Evolutionary conservation across 164 flowering plant species (phyloP).

Genomic region (Cinnamomum micranthum): DNA sequence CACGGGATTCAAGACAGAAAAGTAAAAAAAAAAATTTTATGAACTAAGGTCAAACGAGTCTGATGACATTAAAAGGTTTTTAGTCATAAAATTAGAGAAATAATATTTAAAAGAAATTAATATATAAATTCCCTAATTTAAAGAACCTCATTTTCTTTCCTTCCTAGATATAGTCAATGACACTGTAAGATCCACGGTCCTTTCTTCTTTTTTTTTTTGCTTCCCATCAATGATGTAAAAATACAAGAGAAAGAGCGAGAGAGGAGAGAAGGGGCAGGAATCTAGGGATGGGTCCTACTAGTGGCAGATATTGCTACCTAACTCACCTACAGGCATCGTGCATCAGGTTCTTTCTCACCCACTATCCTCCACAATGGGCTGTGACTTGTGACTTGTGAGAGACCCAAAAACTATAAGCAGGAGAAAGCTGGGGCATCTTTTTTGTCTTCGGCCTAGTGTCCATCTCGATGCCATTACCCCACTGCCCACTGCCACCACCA

Average conservation of each 20-base stretch:
- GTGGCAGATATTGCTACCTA: conserved; percentile 34
- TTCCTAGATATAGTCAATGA: no score
- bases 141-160: no score
- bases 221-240: background rate
- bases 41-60: no score
- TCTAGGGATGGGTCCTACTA: conserved; percentile 30
- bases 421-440: conserved; percentile 19
- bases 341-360: conserved; percentile 20
- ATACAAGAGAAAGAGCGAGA: background rate
- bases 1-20: fast-evolving
- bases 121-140: no score
- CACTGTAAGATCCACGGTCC: no score
- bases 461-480: conserved; percentile 12
- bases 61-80: no score
- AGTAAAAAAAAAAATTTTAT: no score
- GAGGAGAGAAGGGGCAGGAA: conserved; percentile 22
- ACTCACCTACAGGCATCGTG: conserved; percentile 38
- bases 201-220: no score
- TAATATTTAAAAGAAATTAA: no score
- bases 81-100: no score
- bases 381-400: background rate
- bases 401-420: conserved; percentile 11
- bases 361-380: conserved; percentile 12
- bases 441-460: conserved; percentile 19
- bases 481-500: conserved; percentile 11